Conservation (phyloP, 2,329 filamentous ascomycete genomes). For the Xylariaceae sp. region DNA sequence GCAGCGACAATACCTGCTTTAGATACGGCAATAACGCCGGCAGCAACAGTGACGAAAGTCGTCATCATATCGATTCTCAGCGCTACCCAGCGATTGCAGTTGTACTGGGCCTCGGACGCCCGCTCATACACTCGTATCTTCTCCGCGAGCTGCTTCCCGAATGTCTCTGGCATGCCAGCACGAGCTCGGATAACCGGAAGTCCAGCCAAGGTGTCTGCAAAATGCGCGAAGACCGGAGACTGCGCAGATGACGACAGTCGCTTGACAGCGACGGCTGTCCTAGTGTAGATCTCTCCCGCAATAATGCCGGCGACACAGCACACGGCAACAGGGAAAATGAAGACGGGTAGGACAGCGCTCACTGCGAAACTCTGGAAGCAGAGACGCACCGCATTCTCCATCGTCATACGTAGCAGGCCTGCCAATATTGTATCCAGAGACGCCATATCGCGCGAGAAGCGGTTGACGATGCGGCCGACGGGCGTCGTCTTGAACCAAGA, state of each 20-base stretch:
- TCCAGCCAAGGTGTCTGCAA: constrained; percentile 49
- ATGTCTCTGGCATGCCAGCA: constrained; percentile 44
- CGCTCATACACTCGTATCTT: constrained; percentile 46
- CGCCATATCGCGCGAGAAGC: constrained; percentile 55
- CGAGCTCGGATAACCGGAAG: constrained; percentile 50
- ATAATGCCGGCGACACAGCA: constrained; percentile 38
- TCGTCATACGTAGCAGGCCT: constrained; percentile 40
- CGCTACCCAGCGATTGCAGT: constrained; percentile 55
- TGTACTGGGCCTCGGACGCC: constrained; percentile 48
- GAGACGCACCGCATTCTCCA: constrained; percentile 38
- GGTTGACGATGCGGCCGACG: constrained; percentile 50
- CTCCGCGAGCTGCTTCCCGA: constrained; percentile 47
- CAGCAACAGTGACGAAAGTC: constrained; percentile 47
- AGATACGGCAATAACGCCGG: constrained; percentile 50
- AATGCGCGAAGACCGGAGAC: constrained; percentile 55
- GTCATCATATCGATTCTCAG: constrained; percentile 53
- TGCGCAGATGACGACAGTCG: constrained; percentile 39
- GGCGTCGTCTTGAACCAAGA: constrained; percentile 55
- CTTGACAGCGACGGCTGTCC: constrained; percentile 42
- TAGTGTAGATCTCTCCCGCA: constrained; percentile 43
- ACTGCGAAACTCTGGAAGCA: constrained; percentile 38
- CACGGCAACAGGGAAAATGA: constrained; percentile 40
- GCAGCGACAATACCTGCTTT: constrained; percentile 45
- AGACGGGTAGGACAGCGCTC: constrained; percentile 42
- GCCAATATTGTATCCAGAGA: constrained; percentile 49